Conservation (phyloP, 2,329 filamentous ascomycete genomes). For the Colletotrichum gloeosporioides region DNA sequence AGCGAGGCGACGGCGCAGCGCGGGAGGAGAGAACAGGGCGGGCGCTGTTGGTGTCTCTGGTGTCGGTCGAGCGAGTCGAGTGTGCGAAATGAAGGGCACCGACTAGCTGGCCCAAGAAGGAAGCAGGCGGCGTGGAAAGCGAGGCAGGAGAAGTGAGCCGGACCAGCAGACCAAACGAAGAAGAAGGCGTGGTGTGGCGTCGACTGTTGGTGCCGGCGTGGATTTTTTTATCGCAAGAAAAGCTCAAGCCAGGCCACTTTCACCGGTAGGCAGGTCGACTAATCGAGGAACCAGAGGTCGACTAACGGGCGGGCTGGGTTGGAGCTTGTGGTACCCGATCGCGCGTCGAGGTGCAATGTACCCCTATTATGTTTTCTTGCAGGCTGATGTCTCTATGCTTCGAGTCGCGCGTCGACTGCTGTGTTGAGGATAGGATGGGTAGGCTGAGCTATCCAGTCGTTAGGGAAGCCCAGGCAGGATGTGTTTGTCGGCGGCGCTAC, state of each 20-base stretch:
- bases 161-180: not conserved
- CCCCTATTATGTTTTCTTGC: slow-evolving; percentile 5
- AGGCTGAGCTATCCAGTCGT: not conserved
- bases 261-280: not conserved
- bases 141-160: slow-evolving; percentile 2
- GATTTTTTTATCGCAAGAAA: not conserved
- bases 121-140: slow-evolving; percentile 15
- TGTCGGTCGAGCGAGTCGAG: not conserved
- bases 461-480: not conserved
- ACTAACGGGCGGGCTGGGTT: not conserved
- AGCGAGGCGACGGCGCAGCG: not conserved
- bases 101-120: slow-evolving; percentile 13
- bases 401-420: not conserved
- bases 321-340: slow-evolving; percentile 6
- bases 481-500: not conserved
- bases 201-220: not conserved
- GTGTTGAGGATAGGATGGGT: not conserved
- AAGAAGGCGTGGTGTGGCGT: slow-evolving; percentile 11
- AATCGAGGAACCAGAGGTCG: not conserved
- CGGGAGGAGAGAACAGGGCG: slow-evolving; percentile 1
- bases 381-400: not conserved
- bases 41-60: not conserved
- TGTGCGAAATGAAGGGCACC: slow-evolving; percentile 18
- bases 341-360: slow-evolving; percentile 8
- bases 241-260: not conserved